These are phyloP conservation scores for Fusarium sp. DNA, from an alignment of 2,329 filamentous ascomycete species.

Conservation along the genomic window DNA sequence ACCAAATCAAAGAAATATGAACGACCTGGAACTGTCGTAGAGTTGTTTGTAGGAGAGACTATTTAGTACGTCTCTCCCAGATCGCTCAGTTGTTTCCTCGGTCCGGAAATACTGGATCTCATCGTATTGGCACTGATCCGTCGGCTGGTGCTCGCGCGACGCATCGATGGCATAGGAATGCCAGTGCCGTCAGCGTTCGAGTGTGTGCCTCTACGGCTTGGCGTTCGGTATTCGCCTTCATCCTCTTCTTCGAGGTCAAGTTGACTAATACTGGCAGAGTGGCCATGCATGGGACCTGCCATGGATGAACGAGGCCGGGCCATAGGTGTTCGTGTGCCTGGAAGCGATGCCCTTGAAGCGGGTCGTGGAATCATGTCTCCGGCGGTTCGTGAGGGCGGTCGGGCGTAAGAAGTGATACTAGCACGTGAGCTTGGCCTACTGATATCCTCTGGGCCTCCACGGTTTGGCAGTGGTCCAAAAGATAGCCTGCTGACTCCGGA, in stretches of 20 bases:
- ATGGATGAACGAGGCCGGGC: slow-evolving; percentile 79
- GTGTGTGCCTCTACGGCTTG: slow-evolving; percentile 68
- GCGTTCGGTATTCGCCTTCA: slow-evolving; percentile 61
- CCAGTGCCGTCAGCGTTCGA: slow-evolving; percentile 62
- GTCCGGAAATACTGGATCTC: slow-evolving; percentile 52
- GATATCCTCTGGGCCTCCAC: slow-evolving; percentile 60
- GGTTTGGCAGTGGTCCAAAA: slow-evolving; percentile 71
- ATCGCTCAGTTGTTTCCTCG: slow-evolving; percentile 61
- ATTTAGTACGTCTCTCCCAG: slow-evolving; percentile 67
- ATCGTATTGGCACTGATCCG: slow-evolving; percentile 57
- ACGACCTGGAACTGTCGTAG: slow-evolving; percentile 27
- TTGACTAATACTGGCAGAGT: slow-evolving; percentile 69
- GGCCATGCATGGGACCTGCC: slow-evolving; percentile 71
- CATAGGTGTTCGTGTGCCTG: slow-evolving; percentile 73
- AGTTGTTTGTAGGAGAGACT: slow-evolving; percentile 20
- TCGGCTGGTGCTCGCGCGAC: slow-evolving; percentile 61
- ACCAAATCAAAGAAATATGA: slow-evolving; percentile 39
- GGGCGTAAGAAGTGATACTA: slow-evolving; percentile 68
- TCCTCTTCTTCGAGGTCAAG: slow-evolving; percentile 63
- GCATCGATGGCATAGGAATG: slow-evolving; percentile 61
- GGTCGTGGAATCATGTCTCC: slow-evolving; percentile 70
- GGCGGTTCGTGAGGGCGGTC: slow-evolving; percentile 64
- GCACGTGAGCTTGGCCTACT: slow-evolving; percentile 80
- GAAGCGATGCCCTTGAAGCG: slow-evolving; percentile 73
- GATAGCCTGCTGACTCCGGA: slow-evolving; percentile 74